A percentile compares a stretch with the other conserved stretches of the same genome.
phyloP scores from a whole-genome alignment of 2,329 filamentous ascomycete species.

The Hymenoscyphus linearis region DNA sequence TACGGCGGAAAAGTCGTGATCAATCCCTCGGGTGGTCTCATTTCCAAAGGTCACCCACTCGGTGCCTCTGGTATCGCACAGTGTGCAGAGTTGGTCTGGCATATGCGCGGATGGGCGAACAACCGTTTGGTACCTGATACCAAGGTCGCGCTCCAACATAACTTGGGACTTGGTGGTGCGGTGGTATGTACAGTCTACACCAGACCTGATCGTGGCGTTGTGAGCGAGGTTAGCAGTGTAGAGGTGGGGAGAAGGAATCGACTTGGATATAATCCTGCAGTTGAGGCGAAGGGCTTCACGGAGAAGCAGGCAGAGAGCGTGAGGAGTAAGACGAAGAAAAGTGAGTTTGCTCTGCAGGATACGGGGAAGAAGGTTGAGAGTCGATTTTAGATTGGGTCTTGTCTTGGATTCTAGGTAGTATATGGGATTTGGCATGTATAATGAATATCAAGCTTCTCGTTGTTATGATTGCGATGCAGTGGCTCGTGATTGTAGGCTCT shows the following conservation, averaged over 20 bases:
- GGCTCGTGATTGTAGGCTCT: no score
- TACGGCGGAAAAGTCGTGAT: constrained; percentile 74
- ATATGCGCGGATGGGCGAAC: constrained; percentile 91
- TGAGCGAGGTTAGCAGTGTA: constrained; percentile 55
- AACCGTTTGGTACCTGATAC: constrained; percentile 71
- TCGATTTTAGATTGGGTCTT: constrained; percentile 48
- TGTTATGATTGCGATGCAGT: no score
- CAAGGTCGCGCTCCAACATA: constrained; percentile 78
- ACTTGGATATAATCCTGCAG: constrained; percentile 87
- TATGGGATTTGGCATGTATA: no score
- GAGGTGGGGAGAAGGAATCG: constrained; percentile 61
- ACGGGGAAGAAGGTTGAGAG: constrained; percentile 67
- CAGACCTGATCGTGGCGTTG: constrained; percentile 70
- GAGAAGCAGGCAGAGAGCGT: constrained; percentile 65
- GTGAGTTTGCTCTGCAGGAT: constrained; percentile 75
- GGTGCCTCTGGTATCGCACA: constrained; percentile 93
- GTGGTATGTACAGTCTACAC: constrained; percentile 87
- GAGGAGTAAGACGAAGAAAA: constrained; percentile 59
- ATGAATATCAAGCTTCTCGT: no score
- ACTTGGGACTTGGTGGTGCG: constrained; percentile 85
- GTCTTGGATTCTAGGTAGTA: no score
- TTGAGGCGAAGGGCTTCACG: constrained; percentile 84
- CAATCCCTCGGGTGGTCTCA: constrained; percentile 91
- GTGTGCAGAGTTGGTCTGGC: constrained; percentile 93
- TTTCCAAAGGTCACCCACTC: constrained; percentile 92